phyloP scores from a whole-genome alignment of 1,139 yeast species.

The Kurtzmaniella quercitrusa region DNA sequence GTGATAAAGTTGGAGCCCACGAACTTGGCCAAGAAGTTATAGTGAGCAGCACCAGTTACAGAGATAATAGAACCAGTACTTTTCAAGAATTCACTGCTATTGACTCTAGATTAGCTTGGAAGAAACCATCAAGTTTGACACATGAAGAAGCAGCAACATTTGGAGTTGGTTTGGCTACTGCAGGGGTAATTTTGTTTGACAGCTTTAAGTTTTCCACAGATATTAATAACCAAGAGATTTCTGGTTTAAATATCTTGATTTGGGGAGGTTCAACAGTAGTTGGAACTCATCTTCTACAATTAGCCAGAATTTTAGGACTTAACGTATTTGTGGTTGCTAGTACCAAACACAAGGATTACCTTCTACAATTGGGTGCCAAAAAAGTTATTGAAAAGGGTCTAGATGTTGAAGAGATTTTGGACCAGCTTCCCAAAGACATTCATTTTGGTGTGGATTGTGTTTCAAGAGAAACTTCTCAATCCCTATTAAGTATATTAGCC shows the following conservation, averaged over 20 bases:
- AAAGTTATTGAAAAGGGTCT: slow-evolving; percentile 33
- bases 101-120: slow-evolving; percentile 43
- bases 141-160: slow-evolving; percentile 41
- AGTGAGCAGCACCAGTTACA: slow-evolving; percentile 41
- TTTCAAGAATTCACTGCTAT: slow-evolving; percentile 44
- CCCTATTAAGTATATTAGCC: slow-evolving; percentile 23
- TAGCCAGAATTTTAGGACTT: slow-evolving; percentile 36
- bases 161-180: slow-evolving; percentile 48
- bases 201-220: slow-evolving; percentile 17
- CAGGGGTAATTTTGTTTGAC: slow-evolving; percentile 34
- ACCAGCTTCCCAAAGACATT: slow-evolving; percentile 8
- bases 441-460: slow-evolving; percentile 43
- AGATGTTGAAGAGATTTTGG: slow-evolving; percentile 18
- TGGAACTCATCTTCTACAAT: slow-evolving; percentile 38
- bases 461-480: slow-evolving; percentile 35
- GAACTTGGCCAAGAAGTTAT: slow-evolving; percentile 33
- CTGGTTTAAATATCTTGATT: slow-evolving; percentile 24
- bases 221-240: slow-evolving; percentile 2
- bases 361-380: slow-evolving; percentile 36
- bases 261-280: slow-evolving; percentile 52
- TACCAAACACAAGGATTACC: slow-evolving; percentile 24
- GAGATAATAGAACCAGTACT: slow-evolving; percentile 45
- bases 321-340: slow-evolving; percentile 41
- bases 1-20: slow-evolving; percentile 24
- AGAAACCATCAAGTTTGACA: slow-evolving; percentile 25